These are phyloP conservation scores for Tolypocladium amazonense DNA, from an alignment of 2,329 filamentous ascomycete species.

Conservation along the genomic window DNA sequence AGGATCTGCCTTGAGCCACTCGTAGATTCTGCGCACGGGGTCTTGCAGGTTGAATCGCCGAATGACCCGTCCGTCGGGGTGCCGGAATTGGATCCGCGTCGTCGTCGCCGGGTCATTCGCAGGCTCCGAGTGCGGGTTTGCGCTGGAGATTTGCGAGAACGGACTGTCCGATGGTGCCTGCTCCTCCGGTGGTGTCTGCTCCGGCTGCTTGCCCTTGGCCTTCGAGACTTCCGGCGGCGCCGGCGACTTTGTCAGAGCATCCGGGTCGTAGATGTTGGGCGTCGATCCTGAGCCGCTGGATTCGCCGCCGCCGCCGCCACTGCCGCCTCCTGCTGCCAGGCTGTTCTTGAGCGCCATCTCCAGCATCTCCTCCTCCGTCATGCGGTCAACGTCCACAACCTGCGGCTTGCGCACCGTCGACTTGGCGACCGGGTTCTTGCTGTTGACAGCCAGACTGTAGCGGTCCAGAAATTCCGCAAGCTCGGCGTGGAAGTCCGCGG, in stretches of 20 bases:
- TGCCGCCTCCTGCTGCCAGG: conserved; percentile 34
- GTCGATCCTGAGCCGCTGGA: conserved; percentile 24
- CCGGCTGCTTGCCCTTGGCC: conserved; percentile 46
- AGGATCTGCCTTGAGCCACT: conserved; percentile 90
- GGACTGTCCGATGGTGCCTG: conserved; percentile 20
- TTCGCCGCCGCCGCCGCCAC: conserved; percentile 9
- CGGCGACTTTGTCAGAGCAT: conserved; percentile 67
- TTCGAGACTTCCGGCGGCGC: conserved; percentile 16
- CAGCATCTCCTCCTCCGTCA: conserved; percentile 97
- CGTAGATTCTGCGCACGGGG: conserved; percentile 72
- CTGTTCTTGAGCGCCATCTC: conserved; percentile 90
- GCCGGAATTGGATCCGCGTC: conserved; percentile 87
- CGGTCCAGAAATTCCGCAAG: conserved; percentile 94
- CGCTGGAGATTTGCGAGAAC: conserved; percentile 63
- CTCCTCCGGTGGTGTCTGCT: conserved; percentile 18
- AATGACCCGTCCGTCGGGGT: conserved; percentile 75
- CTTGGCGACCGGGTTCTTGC: conserved; percentile 85
- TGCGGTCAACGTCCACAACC: conserved; percentile 66
- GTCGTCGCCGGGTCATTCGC: conserved; percentile 56
- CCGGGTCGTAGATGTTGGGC: conserved; percentile 64
- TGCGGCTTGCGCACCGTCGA: conserved; percentile 50
- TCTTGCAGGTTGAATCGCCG: conserved; percentile 74
- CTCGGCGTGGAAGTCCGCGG: conserved; percentile 79
- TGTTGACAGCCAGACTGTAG: conserved; percentile 79
- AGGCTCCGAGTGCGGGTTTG: conserved; percentile 70